Percentiles rank a stretch among this genome's conserved stretches.
These are phyloP conservation scores for Cephalotrichum gorgonifer DNA, from an alignment of 2,329 filamentous ascomycete genomes.

Conservation along the genomic window DNA sequence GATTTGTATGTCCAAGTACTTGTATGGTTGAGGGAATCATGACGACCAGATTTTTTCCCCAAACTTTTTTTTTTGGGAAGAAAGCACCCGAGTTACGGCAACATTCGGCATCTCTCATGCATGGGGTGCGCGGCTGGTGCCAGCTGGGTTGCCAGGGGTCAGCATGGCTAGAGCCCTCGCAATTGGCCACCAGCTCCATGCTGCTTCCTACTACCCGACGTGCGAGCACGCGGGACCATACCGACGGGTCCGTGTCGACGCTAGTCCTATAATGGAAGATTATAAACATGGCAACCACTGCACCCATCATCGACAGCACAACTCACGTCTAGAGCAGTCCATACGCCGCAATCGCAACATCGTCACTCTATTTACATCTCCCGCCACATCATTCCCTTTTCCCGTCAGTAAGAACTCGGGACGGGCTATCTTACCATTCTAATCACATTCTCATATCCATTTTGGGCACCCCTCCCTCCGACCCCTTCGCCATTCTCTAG, in stretches of 20 bases:
- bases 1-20: conserved; percentile 2
- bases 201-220: background rate
- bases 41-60: conserved; percentile 1
- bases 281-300: conserved; percentile 4
- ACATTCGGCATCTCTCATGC: conserved; percentile 3
- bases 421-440: background rate
- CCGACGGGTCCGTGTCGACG: background rate
- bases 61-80: conserved; percentile 1
- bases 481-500: background rate
- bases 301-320: background rate
- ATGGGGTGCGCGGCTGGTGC: background rate
- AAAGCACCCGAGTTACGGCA: background rate
- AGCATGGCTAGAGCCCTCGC: background rate
- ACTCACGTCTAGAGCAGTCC: background rate
- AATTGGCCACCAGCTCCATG: background rate
- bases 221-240: too few relatives aligned
- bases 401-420: background rate
- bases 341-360: background rate
- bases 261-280: background rate
- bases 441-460: background rate
- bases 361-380: background rate
- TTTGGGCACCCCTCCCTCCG: background rate
- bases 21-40: background rate
- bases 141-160: background rate
- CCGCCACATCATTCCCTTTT: background rate